These are phyloP conservation scores for Auxenochlorella protothecoides DNA, from an alignment of 139 green algal genomes.

Conservation along the genomic window DNA sequence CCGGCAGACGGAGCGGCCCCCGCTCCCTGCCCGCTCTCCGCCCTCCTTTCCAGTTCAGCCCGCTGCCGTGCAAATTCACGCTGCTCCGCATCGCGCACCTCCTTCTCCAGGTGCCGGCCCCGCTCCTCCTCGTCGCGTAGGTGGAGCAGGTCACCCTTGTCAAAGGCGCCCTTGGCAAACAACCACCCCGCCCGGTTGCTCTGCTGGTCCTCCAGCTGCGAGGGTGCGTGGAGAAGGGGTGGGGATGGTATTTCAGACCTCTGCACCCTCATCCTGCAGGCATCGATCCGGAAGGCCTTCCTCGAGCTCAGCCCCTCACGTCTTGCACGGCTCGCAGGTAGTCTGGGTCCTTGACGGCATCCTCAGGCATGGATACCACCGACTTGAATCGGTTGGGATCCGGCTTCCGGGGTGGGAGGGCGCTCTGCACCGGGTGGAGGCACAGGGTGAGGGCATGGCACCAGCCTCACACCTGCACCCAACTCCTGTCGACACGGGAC, in stretches of 20 bases:
- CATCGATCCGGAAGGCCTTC: no score
- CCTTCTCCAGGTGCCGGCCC: conserved; percentile 26
- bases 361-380: background rate
- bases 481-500: no score
- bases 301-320: no score
- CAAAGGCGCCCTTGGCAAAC: conserved; percentile 38
- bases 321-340: no score
- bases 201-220: conserved; percentile 46
- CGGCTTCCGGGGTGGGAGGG: background rate
- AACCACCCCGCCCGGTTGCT: conserved; percentile 36
- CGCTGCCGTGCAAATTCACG: no score
- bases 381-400: conserved; percentile 2
- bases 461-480: no score
- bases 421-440: background rate
- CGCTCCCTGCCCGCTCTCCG: conserved; percentile 13
- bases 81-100: background rate
- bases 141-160: conserved; percentile 47
- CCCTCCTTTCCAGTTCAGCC: conserved; percentile 10
- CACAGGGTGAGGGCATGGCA: no score
- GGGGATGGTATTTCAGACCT: no score
- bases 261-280: no score
- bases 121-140: conserved; percentile 42
- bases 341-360: no score
- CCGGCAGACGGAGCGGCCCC: background rate
- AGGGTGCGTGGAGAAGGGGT: no score